These are phyloP conservation scores for Colletotrichum scovillei DNA, from an alignment of 2,329 filamentous ascomycete genomes.

Conservation along the genomic window DNA sequence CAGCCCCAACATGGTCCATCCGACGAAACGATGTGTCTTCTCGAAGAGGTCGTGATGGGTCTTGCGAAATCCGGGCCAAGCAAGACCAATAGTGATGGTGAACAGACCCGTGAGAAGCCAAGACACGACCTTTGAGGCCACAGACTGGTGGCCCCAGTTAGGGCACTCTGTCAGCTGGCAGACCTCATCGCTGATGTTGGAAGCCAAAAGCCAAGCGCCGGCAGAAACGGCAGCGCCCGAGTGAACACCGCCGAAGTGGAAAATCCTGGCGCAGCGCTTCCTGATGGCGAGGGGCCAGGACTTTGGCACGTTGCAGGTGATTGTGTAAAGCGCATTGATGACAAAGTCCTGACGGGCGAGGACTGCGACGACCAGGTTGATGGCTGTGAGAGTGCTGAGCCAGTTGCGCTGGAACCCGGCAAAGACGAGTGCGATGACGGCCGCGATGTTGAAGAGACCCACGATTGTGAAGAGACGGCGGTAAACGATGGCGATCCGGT, in stretches of 20 bases:
- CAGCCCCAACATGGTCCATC: constrained; percentile 65
- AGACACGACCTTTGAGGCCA: constrained; percentile 62
- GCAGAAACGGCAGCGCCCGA: constrained; percentile 61
- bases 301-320: constrained; percentile 56
- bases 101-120: constrained; percentile 68
- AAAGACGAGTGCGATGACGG: constrained; percentile 55
- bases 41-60: constrained; percentile 57
- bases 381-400: constrained; percentile 55
- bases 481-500: constrained; percentile 63
- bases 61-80: constrained; percentile 73
- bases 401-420: constrained; percentile 35
- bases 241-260: constrained; percentile 64
- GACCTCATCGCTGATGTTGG: constrained; percentile 45
- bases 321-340: constrained; percentile 62
- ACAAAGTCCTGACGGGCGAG: constrained; percentile 64
- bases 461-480: constrained; percentile 66
- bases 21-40: constrained; percentile 54
- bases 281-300: constrained; percentile 60
- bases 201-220: constrained; percentile 60
- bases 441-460: constrained; percentile 61
- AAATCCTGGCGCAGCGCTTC: constrained; percentile 59
- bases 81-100: constrained; percentile 66
- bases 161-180: constrained; percentile 48
- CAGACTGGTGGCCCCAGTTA: constrained; percentile 40
- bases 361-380: constrained; percentile 61